These are phyloP conservation scores for Melaleuca alternifolia DNA, from an alignment of 345 rosid species.

Conservation along the genomic window DNA sequence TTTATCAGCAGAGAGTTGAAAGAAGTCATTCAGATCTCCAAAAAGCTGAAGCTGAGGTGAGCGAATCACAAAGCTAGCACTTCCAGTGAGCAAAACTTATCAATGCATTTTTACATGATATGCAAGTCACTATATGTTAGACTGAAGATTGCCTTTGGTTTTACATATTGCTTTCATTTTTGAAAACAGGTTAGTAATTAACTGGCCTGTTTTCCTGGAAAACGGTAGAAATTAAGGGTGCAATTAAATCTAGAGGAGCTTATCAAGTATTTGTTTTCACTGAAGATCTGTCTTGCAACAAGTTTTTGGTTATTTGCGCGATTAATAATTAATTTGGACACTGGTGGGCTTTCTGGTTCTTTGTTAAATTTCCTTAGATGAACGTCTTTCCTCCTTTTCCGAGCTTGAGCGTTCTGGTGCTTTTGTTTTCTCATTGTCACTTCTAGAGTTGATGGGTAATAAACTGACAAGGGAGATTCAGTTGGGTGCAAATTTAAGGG, in stretches of 20 bases:
- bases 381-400: background rate
- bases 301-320: background rate
- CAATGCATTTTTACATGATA: background rate
- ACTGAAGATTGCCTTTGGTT: background rate
- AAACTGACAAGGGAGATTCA: too few species aligned
- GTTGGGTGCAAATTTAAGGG: too few species aligned
- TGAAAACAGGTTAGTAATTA: background rate
- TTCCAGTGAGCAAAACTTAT: background rate
- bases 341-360: background rate
- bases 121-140: background rate
- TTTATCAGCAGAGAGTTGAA: constrained; percentile 46
- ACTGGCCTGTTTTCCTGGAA: background rate
- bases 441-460: background rate
- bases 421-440: background rate
- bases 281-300: background rate
- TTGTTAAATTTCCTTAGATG: background rate
- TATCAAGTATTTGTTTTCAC: background rate
- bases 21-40: constrained; percentile 51
- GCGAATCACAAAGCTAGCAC: background rate
- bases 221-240: background rate
- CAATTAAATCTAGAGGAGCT: background rate
- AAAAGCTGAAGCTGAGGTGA: constrained; percentile 93
- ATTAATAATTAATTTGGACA: background rate
- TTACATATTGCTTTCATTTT: background rate
- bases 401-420: background rate